These are phyloP conservation scores for Suillus hirtellus DNA, from an alignment of 768 basidiomycete species.

Conservation along the genomic window DNA sequence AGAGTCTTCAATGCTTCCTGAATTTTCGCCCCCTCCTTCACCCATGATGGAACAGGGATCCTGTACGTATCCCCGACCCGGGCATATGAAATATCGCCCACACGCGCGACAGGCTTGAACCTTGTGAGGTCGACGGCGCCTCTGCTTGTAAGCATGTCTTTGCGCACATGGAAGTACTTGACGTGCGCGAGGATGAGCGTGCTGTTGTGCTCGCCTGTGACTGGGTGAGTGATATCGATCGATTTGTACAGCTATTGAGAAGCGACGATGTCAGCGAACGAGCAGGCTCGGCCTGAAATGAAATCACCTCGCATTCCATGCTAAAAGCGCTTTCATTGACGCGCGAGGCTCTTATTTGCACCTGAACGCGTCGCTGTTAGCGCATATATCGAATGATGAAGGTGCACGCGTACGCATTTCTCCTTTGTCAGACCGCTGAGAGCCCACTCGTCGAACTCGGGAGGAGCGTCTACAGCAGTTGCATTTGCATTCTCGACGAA, in stretches of 20 bases:
- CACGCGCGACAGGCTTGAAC: too few species aligned
- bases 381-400: neutral
- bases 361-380: conserved; percentile 22
- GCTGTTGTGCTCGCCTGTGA: conserved; percentile 23
- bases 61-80: too few species aligned
- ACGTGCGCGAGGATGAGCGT: conserved; percentile 40
- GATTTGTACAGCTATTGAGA: conserved; percentile 36
- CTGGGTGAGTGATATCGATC: conserved; percentile 34
- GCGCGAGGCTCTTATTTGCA: conserved; percentile 39
- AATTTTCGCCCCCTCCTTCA: conserved; percentile 18
- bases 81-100: too few species aligned
- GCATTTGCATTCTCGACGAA: conserved; percentile 41
- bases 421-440: conserved; percentile 44
- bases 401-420: conserved; percentile 29
- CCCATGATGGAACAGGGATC: conserved; percentile 21
- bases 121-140: too few species aligned
- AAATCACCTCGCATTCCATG: conserved; percentile 44
- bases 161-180: conserved; percentile 42
- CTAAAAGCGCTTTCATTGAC: conserved; percentile 47
- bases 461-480: conserved; percentile 39
- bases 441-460: conserved; percentile 40
- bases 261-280: conserved; percentile 2
- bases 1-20: conserved; percentile 11
- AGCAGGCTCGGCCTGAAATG: too few species aligned
- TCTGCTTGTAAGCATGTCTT: too few species aligned